Evolutionary conservation across 2,329 filamentous ascomycete species (phyloP).

Genomic region (Penicillium hordei): DNA sequence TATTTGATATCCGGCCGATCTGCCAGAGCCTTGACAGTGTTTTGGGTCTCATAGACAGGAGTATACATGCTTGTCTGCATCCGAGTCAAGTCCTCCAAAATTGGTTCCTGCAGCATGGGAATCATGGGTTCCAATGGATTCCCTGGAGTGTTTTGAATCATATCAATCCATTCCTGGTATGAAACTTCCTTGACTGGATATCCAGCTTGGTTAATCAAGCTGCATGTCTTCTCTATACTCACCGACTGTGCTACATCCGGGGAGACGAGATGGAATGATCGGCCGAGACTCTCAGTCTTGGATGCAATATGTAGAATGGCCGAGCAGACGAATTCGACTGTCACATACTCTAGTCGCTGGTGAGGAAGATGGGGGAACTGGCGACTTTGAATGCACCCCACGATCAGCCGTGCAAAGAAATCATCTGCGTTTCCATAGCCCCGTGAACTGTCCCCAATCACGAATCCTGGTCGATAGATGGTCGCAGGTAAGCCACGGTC

Average conservation of each 20-base stretch:
- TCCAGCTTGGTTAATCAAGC: conserved; percentile 7
- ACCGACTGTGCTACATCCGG: conserved; percentile 9
- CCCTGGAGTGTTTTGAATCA: neutral
- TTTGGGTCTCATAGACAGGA: conserved; percentile 10
- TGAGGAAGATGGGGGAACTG: conserved; percentile 9
- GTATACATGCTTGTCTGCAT: conserved; percentile 19
- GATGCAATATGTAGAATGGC: conserved; percentile 16
- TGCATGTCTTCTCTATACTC: conserved; percentile 7
- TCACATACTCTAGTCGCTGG: conserved; percentile 19
- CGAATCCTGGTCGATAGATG: conserved; percentile 75
- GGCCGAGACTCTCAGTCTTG: conserved; percentile 7
- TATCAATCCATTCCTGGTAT: neutral
- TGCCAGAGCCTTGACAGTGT: conserved; percentile 8
- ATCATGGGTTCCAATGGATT: conserved; percentile 12
- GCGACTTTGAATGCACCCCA: conserved; percentile 74
- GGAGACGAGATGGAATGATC: conserved; percentile 15
- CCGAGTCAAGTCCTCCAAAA: conserved; percentile 31
- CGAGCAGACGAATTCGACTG: conserved; percentile 12
- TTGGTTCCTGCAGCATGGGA: conserved; percentile 44
- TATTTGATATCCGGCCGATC: conserved; percentile 7
- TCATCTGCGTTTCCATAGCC: conserved; percentile 70
- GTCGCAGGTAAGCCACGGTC: conserved; percentile 66
- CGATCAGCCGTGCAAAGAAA: conserved; percentile 75
- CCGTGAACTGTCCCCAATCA: conserved; percentile 65
- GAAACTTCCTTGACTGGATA: neutral